These are phyloP conservation scores for Juglanconis sp. DNA, from an alignment of 2,329 filamentous ascomycete genomes.

Conservation along the genomic window DNA sequence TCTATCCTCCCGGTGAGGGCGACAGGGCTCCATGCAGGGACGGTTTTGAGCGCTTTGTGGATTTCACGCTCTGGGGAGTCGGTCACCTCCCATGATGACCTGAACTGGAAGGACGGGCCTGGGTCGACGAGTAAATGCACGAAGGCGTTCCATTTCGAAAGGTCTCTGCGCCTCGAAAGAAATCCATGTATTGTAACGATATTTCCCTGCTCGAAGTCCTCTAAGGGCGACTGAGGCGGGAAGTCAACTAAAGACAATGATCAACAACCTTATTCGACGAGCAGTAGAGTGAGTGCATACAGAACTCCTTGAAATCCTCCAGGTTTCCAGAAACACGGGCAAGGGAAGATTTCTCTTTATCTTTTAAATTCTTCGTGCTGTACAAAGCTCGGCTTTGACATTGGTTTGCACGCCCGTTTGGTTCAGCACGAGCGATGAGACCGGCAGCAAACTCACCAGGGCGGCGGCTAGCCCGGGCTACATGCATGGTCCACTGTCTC, in stretches of 20 bases:
- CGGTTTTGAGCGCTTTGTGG: conserved; percentile 41
- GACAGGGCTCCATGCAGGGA: conserved; percentile 52
- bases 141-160: conserved; percentile 70
- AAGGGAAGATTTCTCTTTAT: background rate
- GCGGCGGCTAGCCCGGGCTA: background rate
- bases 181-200: conserved; percentile 66
- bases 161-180: conserved; percentile 63
- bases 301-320: conserved; percentile 42
- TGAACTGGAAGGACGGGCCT: conserved; percentile 36
- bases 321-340: conserved; percentile 23
- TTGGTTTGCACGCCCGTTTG: background rate
- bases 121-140: conserved; percentile 46
- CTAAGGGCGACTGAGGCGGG: conserved; percentile 25
- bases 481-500: background rate
- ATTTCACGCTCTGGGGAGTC: conserved; percentile 31
- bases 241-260: conserved; percentile 28
- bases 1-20: conserved; percentile 39
- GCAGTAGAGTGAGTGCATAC: conserved; percentile 27
- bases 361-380: background rate
- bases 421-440: background rate
- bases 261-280: background rate
- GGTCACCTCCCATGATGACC: conserved; percentile 36
- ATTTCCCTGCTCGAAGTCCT: conserved; percentile 28
- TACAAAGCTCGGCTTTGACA: conserved; percentile 1
- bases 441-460: background rate